Evolutionary conservation across 2,329 filamentous ascomycete genomes (phyloP).

Genomic region (Pyricularia sp.): DNA sequence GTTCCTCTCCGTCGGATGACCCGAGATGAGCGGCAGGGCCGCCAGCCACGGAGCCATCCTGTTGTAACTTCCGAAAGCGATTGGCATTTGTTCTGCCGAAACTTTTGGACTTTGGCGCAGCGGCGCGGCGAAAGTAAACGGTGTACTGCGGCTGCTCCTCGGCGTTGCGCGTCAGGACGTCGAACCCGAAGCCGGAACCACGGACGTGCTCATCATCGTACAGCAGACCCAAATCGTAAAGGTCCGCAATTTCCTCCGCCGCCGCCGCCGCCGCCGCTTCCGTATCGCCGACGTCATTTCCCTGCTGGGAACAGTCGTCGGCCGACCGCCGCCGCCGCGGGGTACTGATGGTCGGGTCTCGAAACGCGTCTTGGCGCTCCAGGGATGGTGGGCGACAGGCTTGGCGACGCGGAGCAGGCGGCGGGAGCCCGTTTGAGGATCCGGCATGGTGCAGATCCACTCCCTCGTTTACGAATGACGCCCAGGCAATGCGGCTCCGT

Average conservation of each 20-base stretch:
- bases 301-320: slow-evolving; percentile 7
- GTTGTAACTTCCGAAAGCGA: neutral
- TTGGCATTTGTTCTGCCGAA: neutral
- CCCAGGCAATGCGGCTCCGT: slow-evolving; percentile 1
- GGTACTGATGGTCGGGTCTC: slow-evolving; percentile 25
- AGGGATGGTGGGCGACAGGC: slow-evolving; percentile 29
- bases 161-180: slow-evolving; percentile 25
- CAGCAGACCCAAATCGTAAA: slow-evolving; percentile 34
- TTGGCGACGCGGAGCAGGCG: slow-evolving; percentile 26
- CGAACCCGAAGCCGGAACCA: slow-evolving; percentile 26
- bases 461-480: slow-evolving; percentile 17
- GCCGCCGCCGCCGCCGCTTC: slow-evolving; percentile 12
- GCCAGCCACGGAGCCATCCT: slow-evolving; percentile 10
- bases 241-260: slow-evolving; percentile 24
- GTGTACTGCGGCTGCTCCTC: slow-evolving; percentile 23
- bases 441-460: slow-evolving; percentile 20
- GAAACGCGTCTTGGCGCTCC: slow-evolving; percentile 37
- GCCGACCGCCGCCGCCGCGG: slow-evolving; percentile 16
- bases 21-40: slow-evolving; percentile 27
- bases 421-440: slow-evolving; percentile 7
- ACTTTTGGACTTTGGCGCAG: slow-evolving; percentile 12
- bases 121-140: slow-evolving; percentile 20
- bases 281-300: neutral
- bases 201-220: slow-evolving; percentile 31
- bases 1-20: slow-evolving; percentile 12